Base-by-base conservation (phyloP, 176 grass and related monocot species). In the Aegilops tauschii region DNA sequence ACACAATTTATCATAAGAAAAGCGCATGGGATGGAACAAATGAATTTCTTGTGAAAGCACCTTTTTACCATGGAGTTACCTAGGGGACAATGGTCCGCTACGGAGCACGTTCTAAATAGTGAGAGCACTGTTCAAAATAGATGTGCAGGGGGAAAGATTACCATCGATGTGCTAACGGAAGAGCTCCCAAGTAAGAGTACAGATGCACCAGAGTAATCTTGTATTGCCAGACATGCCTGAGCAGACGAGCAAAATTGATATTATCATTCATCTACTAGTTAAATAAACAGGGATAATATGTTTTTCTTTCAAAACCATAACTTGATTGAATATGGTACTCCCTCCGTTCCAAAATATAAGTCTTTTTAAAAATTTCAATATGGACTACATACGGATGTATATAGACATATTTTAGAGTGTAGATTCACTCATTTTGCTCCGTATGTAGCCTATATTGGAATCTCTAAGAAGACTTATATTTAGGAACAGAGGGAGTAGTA, bases 201-300 rank as follows among this genome's bases (percentile, higher is more conserved):
- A 99, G 80, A 90, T 99, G 97, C 59, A 99, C 75, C 81, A 96
- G 83, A 80, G 82, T 77, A 83, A 96, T 89, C 85, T 94, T 99
- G 83, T 96, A 95, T 80, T 94, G 92, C 94, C 94, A 96, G 61
- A 90, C 81, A 81, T 94, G 87, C 91, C 97, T 99, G 90, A 56
- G 30, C 73, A 90, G 20, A 69, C 5, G 66, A 78, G 11, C 23
- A 90, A 86, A 56, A 76, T 86, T 49, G 61, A 87, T 5, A 61
- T 71, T 79, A 64, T 34, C 14, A 45, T 83, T 87, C 78, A 93
- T 80, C 39, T 71, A 37, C 21, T 40, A 35, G 5, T 73, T 54
- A 87, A 27, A 40, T 54, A 37, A 83, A 73, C 23, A 80, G 17
- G 17, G 67, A 13, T 61, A 84, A 13, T 61, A 84, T 4, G 30